Evolutionary conservation across 2,329 filamentous ascomycete species (phyloP).

Genomic region (Aureobasidium sp.): DNA sequence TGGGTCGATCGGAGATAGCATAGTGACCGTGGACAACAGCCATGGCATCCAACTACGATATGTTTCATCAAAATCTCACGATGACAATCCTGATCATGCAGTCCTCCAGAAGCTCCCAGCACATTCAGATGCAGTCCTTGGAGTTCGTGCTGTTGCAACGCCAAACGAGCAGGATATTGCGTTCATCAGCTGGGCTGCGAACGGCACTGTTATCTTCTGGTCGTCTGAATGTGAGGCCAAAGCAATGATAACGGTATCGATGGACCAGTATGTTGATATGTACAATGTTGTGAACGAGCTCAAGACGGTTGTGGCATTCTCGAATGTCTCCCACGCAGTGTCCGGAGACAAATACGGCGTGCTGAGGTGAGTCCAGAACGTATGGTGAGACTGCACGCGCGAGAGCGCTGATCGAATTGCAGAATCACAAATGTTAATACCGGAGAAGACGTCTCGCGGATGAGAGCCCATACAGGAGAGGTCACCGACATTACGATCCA

Average conservation of each 20-base stretch:
- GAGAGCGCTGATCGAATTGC: conserved; percentile 20
- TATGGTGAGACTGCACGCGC: conserved; percentile 2
- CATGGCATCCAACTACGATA: conserved; percentile 56
- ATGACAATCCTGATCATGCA: not conserved
- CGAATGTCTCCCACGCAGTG: conserved; percentile 60
- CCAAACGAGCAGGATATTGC: conserved; percentile 58
- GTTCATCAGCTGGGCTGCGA: conserved; percentile 85
- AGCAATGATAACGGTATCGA: conserved; percentile 56
- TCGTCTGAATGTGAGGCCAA: conserved; percentile 62
- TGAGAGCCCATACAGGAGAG: conserved; percentile 80
- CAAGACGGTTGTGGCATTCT: conserved; percentile 52
- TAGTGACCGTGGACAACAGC: conserved; percentile 60
- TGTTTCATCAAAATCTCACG: not conserved
- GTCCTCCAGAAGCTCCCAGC: conserved; percentile 43
- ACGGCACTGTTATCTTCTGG: conserved; percentile 80
- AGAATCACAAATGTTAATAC: conserved; percentile 59
- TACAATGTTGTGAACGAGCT: conserved; percentile 50
- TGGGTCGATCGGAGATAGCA: conserved; percentile 15
- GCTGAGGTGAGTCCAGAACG: conserved; percentile 44
- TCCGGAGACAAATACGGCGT: conserved; percentile 84
- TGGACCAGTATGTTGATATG: conserved; percentile 55
- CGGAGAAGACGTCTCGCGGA: conserved; percentile 58
- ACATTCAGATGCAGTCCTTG: conserved; percentile 56
- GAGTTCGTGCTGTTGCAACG: conserved; percentile 59
- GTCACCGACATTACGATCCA: conserved; percentile 74